Evolutionary conservation across 331 rosid species (phyloP).

Genomic region (Malus hybrid): DNA sequence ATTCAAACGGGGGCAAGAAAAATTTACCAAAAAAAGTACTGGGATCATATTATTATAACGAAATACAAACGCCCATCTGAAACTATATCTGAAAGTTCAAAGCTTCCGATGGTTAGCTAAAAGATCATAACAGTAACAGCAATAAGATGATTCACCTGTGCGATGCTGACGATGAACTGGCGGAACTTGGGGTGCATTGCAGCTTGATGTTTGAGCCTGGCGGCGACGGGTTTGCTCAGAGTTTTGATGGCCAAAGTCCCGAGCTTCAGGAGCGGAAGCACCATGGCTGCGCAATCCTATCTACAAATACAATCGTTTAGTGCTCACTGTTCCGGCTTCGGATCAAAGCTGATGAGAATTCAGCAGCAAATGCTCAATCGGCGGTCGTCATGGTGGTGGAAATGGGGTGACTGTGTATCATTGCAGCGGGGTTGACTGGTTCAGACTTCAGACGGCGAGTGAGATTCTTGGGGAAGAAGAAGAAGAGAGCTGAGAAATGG

Average conservation of each 20-base stretch:
- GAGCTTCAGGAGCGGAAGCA: conserved; percentile 68
- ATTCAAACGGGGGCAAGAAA: not conserved
- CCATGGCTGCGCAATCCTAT: conserved; percentile 35
- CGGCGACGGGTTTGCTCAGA: conserved; percentile 85
- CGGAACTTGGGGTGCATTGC: conserved; percentile 78
- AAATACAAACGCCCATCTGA: not conserved
- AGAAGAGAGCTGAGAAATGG: not conserved
- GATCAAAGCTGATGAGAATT: not conserved
- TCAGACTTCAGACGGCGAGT: not conserved
- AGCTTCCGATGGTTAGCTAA: not conserved
- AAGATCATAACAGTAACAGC: no score
- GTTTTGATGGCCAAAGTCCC: conserved; percentile 78
- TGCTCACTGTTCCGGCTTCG: not conserved
- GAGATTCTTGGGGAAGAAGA: conserved; percentile 30
- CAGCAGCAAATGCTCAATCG: not conserved
- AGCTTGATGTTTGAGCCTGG: conserved; percentile 64
- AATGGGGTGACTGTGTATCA: not conserved
- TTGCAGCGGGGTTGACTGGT: conserved; percentile 5
- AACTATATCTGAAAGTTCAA: not conserved
- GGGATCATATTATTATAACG: not conserved
- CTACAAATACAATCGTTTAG: not conserved
- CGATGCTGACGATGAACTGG: conserved; percentile 49
- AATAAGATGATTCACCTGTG: conserved; percentile 43
- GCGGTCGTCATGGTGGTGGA: not conserved
- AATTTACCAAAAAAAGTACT: not conserved